A percentile compares a stretch with the other conserved stretches of the same genome.
These are phyloP conservation scores for Rhytidhysteron rufulum DNA, from an alignment of 2,329 filamentous ascomycete genomes.

Conservation along the genomic window DNA sequence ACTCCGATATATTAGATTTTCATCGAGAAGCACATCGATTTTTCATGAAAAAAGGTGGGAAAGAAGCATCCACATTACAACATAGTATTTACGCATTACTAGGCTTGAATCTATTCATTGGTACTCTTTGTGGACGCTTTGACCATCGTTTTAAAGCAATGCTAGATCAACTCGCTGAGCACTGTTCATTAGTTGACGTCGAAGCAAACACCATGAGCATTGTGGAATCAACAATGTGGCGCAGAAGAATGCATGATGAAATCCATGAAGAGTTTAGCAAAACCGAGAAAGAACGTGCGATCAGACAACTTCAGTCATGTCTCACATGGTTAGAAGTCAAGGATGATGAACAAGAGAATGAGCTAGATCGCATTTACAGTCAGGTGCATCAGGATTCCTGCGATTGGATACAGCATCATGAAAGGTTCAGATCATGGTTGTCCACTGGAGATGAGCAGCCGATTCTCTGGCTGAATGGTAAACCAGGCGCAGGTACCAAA, in stretches of 20 bases:
- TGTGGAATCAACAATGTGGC: conserved; percentile 14
- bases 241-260: conserved; percentile 8
- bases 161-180: conserved; percentile 18
- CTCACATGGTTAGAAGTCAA: not conserved
- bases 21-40: conserved; percentile 48
- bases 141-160: conserved; percentile 21
- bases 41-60: conserved; percentile 25
- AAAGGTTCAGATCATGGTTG: conserved; percentile 12
- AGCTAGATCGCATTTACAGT: conserved; percentile 6
- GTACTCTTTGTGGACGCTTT: conserved; percentile 25
- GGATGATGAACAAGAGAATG: conserved; percentile 15
- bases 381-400: conserved; percentile 11
- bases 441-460: conserved; percentile 3
- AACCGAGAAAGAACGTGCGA: not conserved
- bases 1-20: conserved; percentile 48
- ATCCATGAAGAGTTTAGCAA: conserved; percentile 7
- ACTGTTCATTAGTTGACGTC: conserved; percentile 22
- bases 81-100: conserved; percentile 3
- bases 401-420: conserved; percentile 19
- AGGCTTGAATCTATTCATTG: conserved; percentile 28
- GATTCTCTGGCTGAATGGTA: conserved; percentile 18
- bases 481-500: conserved; percentile 12
- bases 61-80: not conserved
- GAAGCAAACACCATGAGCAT: conserved; percentile 24
- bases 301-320: not conserved